Evolutionary conservation across 2,329 filamentous ascomycete species (phyloP), one percentile per base, ranked within the genome.

Genomic region (Cladosporium sp.): DNA sequence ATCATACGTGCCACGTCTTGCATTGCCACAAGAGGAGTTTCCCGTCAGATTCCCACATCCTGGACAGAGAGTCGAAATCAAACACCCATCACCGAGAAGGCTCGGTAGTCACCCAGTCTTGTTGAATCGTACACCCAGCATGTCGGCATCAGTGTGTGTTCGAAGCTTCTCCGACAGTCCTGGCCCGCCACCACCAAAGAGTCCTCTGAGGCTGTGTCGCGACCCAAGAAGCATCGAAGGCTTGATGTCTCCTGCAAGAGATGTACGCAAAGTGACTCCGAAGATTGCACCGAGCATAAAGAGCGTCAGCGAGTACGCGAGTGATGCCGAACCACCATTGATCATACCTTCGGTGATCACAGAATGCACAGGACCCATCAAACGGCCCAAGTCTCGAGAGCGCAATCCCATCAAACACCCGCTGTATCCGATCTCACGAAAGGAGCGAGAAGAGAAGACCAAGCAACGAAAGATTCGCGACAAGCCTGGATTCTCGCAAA

Each of bases 381-480:
- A 73, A 60, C 68, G 74, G 8, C 72, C 71, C 26, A 73, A 70
- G 60, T 75, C 74, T 34, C 68, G 71, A 15, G 68, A 65, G 8
- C 71, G 71, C 59, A 67, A 68, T 10, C 60, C 66, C 3, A 66
- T 69, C 47, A 67, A 62, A 30, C 66, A 70, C 26, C 64, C 66
- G 5, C 64, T 70, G 11, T 69, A 72, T 26, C 67, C 65, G 1
- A 24, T 65, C 6, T 71, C 68, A 10, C 70, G 73, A 11, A 72
- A 69, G 58, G 74, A 74, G 52, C 70, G 76, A 6, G 75, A 76
- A 52, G 75, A 77, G 49, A 70, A 73, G 12, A 74, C 73, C 34
- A 72, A 75, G 32, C 71, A 68, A 28, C 72, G 76, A 21, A 78
- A 78, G 66, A 66, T 76, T 36, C 72, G 75, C 18, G 76, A 79